Base-by-base conservation (phyloP, 1,284 basidiomycete genomes). In the Papiliotrema flavescens region DNA sequence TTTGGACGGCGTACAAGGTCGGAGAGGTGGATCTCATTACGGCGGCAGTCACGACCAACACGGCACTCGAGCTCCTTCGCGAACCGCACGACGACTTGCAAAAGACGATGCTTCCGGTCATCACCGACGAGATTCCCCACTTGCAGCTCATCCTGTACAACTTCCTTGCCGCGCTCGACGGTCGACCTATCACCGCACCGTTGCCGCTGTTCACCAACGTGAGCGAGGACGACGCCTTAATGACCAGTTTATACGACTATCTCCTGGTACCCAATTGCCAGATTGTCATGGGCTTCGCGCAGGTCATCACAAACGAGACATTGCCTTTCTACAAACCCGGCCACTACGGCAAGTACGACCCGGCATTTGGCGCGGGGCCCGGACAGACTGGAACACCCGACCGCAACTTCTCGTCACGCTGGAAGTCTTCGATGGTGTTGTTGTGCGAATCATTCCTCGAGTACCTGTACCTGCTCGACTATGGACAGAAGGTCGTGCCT, bases 11-110 rank as follows among this genome's bases (percentile, higher is more conserved):
- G n/a, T 63, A 54, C 46, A 51, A 43, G 28, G 20, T 26, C 8
- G 49, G 46, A 6, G 7, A 47, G 24, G 36, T 56, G 26, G 56
- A 60, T 23, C 46, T 63, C 23, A 48, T 58, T 24, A 63, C 57
- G 14, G 61, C 58, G 14, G 35, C 61, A 2, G 61, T 63, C 9
- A 55, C 50, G 13, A 60, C 58, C 36, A 63, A 63, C 39, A 60
- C 61, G 2, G 58, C 58, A 24, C 34, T 63, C 19, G 58, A 60
- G 36, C 39, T 63, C 7, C 46, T 63, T 2, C 47, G 54, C 3
- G 11, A 26, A 36, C 39, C 55, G n/a, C 51, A 60, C 44, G 54
- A 60, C 20, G 56, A 62, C 43, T 7, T 62, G 2, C 46, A 54
- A 7, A 34, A 51, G n/a, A 22, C 22, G 5, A 28, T 55, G n/a